These are phyloP conservation scores for Kazachstania sp. DNA, from an alignment of 1,139 yeast species.

Conservation along the genomic window DNA sequence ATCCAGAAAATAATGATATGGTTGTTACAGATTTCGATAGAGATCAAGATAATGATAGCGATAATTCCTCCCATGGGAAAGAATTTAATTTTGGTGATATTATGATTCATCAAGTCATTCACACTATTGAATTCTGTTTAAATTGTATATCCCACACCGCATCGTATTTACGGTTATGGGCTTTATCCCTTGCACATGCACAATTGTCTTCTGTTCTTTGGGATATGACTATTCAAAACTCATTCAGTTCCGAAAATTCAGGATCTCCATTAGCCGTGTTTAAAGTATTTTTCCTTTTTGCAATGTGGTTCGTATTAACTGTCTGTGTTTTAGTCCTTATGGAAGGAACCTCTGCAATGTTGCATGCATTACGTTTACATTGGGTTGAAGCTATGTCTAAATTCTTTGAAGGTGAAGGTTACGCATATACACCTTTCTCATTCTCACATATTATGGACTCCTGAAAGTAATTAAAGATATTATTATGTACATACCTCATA, in stretches of 20 bases:
- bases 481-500: not conserved
- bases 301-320: slow-evolving; percentile 71
- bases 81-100: slow-evolving; percentile 63
- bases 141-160: slow-evolving; percentile 77
- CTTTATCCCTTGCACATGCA: slow-evolving; percentile 69
- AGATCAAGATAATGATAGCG: slow-evolving; percentile 22
- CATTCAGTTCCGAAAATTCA: slow-evolving; percentile 37
- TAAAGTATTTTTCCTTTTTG: slow-evolving; percentile 43
- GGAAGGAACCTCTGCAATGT: slow-evolving; percentile 88
- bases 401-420: slow-evolving; percentile 77
- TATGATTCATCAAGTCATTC: slow-evolving; percentile 72
- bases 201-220: slow-evolving; percentile 68
- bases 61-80: slow-evolving; percentile 26
- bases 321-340: slow-evolving; percentile 65
- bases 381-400: slow-evolving; percentile 88
- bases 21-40: slow-evolving; percentile 25
- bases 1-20: slow-evolving; percentile 9
- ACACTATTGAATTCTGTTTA: slow-evolving; percentile 70
- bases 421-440: slow-evolving; percentile 60
- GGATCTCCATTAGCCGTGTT: slow-evolving; percentile 30
- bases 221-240: slow-evolving; percentile 65
- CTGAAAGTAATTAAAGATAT: not conserved
- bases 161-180: slow-evolving; percentile 71
- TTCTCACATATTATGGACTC: slow-evolving; percentile 31
- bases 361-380: slow-evolving; percentile 73